Base-by-base conservation (phyloP, 2,329 filamentous ascomycete species). In the Gaeumannomyces sp. region DNA sequence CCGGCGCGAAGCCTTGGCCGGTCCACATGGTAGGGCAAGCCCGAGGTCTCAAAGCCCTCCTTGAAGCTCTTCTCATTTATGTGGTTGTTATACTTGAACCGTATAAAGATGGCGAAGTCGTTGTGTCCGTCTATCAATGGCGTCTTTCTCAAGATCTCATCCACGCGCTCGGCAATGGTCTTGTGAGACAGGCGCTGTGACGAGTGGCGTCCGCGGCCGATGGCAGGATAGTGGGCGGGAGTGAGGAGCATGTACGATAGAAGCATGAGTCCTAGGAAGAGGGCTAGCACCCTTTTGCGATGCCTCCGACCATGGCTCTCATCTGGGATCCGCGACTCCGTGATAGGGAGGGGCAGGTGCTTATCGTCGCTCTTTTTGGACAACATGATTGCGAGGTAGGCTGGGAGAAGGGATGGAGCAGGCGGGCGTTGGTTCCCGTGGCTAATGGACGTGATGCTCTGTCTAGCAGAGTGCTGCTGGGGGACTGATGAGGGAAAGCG, bases 51-150 rank as follows among this genome's bases (percentile, higher is more conserved):
- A 72, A 97, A 97, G 7, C 84, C 83, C 53, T 87, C 77, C n/a
- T 83, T 88, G 77, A 97, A 97, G 61, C 88, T 85, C 16, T 83
- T 76, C 67, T 82, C 79, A 73, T 96, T 89, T 70, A 98, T 93
- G 67, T 90, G 87, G 73, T 97, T 97, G 56, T 87, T 79, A 71
- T 88, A 94, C 4, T 78, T 56, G 7, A 70, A 76, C 53, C 92
- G 86, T 63, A 97, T 80, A 33, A 89, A 76, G 56, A 95, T 89
- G 28, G 94, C 85, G 61, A 98, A 82, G 74, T 98, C 94, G 77
- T 96, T 90, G 74, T 97, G 93, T 0, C 93, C 93, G 76, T 97
- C 93, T 31, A 71, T 71, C 60, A 71, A 57, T 6, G 70, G 70
- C 35, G 69, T 71, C 38, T 66, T 38, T 6, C 53, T 25, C 25